Evolutionary conservation across 805 yeast species (phyloP).

Genomic region (Isabelozyma rhagii): DNA sequence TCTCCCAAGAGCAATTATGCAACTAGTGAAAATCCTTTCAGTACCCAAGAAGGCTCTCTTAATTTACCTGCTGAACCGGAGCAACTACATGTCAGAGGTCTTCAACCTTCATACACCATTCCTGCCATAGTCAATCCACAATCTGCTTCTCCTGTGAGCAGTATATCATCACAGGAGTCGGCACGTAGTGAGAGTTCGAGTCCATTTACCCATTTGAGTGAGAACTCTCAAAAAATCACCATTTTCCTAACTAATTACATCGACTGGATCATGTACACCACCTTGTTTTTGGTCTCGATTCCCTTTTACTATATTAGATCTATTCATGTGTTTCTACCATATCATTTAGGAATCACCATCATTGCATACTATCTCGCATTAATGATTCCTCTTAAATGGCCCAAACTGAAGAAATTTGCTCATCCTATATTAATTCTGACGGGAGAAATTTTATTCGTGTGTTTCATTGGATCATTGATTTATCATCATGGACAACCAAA

Average conservation of each 20-base stretch:
- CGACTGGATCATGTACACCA: slow-evolving; percentile 52
- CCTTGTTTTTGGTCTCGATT: slow-evolving; percentile 51
- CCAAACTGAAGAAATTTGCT: slow-evolving; percentile 47
- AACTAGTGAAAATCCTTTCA: slow-evolving; percentile 14
- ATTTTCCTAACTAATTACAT: slow-evolving; percentile 41
- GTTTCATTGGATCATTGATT: slow-evolving; percentile 59
- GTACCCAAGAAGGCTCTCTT: slow-evolving; percentile 4
- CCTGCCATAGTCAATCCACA: background rate
- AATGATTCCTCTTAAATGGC: slow-evolving; percentile 41
- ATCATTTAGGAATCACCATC: slow-evolving; percentile 61
- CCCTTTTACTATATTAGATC: slow-evolving; percentile 54
- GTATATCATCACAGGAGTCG: background rate
- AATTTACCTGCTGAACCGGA: background rate
- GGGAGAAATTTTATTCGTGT: slow-evolving; percentile 57
- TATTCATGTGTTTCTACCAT: slow-evolving; percentile 54
- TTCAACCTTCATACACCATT: background rate
- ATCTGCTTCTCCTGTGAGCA: background rate
- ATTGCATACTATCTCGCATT: slow-evolving; percentile 52
- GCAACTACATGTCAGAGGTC: slow-evolving; percentile 1
- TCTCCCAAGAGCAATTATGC: slow-evolving; percentile 1
- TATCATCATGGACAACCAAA: slow-evolving; percentile 35
- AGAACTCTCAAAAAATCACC: slow-evolving; percentile 23
- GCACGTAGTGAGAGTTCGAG: background rate
- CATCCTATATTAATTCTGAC: slow-evolving; percentile 75
- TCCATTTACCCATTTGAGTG: slow-evolving; percentile 2